Evolutionary conservation across 2,329 filamentous ascomycete genomes (phyloP).

Genomic region (Madurella fahalii): DNA sequence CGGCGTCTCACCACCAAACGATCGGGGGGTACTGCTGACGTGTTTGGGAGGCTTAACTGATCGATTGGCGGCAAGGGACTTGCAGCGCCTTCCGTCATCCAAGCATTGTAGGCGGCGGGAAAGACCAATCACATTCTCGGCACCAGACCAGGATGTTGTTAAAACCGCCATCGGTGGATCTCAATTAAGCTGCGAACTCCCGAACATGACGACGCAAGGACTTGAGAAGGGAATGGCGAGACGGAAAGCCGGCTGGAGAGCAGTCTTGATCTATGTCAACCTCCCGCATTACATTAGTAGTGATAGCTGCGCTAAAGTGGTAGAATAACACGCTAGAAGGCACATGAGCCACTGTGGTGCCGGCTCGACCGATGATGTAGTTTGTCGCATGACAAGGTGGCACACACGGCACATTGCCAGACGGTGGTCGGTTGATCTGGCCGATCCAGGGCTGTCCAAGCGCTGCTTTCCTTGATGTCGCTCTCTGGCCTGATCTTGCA

Average conservation of each 20-base stretch:
- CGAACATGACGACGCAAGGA: background rate
- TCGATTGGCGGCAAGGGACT: constrained; percentile 6
- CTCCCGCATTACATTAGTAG: too few relatives aligned
- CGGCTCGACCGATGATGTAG: constrained; percentile 1
- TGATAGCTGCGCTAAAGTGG: too few relatives aligned
- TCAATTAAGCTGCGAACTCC: constrained; percentile 1
- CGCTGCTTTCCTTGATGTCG: background rate
- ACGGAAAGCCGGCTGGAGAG: background rate
- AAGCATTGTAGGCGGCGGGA: background rate
- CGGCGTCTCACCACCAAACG: background rate
- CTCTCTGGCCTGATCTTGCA: background rate
- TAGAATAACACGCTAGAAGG: background rate
- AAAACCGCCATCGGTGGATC: constrained; percentile 10
- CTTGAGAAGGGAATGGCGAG: background rate
- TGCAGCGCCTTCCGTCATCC: constrained; percentile 18
- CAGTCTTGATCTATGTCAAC: background rate
- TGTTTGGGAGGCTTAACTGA: constrained; percentile 1
- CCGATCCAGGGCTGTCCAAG: constrained; percentile 1
- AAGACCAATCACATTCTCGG: constrained; percentile 13
- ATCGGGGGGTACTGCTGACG: constrained; percentile 8
- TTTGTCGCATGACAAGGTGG: constrained; percentile 13
- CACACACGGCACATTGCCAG: constrained; percentile 2
- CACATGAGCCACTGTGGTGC: background rate
- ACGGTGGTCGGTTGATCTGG: constrained; percentile 11
- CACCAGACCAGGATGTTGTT: constrained; percentile 4